These are phyloP conservation scores for Chytridium lagenaria DNA, from an alignment of 371 early-diverging fungal species.

Conservation along the genomic window DNA sequence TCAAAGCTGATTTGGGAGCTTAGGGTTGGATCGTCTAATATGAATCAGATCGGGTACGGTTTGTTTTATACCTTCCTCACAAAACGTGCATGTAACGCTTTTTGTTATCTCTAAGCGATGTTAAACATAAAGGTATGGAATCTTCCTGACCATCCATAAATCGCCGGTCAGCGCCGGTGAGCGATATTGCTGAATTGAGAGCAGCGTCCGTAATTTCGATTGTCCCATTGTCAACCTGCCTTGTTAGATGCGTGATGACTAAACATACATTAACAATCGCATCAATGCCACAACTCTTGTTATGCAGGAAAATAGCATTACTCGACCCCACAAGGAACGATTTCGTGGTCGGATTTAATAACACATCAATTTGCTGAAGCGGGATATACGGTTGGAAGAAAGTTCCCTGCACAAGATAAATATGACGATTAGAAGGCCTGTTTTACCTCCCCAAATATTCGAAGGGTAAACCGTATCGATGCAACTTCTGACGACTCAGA, in stretches of 20 bases:
- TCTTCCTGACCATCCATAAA: constrained; percentile 54
- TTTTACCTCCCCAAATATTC: constrained; percentile 72
- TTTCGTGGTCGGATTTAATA: constrained; percentile 67
- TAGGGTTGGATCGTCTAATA: constrained; percentile 53
- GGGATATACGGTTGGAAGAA: constrained; percentile 88
- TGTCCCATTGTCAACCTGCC: constrained; percentile 72
- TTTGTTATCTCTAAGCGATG: constrained; percentile 46
- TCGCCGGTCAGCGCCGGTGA: constrained; percentile 55
- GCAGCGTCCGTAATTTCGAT: constrained; percentile 72
- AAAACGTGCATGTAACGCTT: constrained; percentile 52
- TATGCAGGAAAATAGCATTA: constrained; percentile 80
- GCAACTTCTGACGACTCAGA: constrained; percentile 33
- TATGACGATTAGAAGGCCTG: background rate
- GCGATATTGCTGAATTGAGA: constrained; percentile 47
- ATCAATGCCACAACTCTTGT: constrained; percentile 74
- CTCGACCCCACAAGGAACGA: constrained; percentile 80
- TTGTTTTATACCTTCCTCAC: constrained; percentile 57
- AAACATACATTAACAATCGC: constrained; percentile 73
- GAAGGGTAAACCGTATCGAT: constrained; percentile 69
- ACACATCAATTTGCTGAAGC: constrained; percentile 81
- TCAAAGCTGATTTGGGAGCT: constrained; percentile 64
- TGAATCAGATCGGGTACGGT: background rate
- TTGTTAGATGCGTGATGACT: background rate
- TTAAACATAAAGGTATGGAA: background rate
- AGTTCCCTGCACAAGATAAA: constrained; percentile 56